These are phyloP conservation scores for Aspergillus homomorphus DNA, from an alignment of 495 filamentous ascomycete genomes.

Conservation along the genomic window DNA sequence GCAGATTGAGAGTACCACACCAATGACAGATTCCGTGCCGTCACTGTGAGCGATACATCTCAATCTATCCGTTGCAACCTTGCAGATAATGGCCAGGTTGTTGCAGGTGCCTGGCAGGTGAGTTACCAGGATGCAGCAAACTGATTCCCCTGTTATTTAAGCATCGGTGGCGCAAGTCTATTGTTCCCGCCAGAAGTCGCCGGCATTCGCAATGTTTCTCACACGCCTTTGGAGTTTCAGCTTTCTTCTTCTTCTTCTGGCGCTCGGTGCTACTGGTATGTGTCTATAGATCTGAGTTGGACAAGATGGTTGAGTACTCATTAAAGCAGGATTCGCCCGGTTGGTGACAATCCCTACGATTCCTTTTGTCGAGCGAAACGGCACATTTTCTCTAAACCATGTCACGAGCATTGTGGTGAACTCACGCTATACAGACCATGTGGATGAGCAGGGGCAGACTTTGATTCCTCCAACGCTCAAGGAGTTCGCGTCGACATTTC, in stretches of 20 bases:
- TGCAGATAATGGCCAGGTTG: neutral
- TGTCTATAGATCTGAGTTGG: neutral
- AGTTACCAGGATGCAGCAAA: neutral
- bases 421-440: slow-evolving; percentile 29
- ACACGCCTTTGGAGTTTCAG: neutral
- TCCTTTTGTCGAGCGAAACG: slow-evolving; percentile 31
- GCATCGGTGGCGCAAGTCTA: neutral
- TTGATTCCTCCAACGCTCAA: slow-evolving; percentile 46
- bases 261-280: neutral
- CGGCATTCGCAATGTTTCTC: neutral
- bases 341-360: slow-evolving; percentile 32
- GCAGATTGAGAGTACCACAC: neutral
- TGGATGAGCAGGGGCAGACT: slow-evolving; percentile 42
- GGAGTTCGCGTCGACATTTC: slow-evolving; percentile 43
- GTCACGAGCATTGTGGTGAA: slow-evolving; percentile 42
- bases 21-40: neutral
- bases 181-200: neutral
- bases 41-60: neutral
- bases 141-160: neutral
- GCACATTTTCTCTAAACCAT: slow-evolving; percentile 25
- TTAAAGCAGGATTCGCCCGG: slow-evolving; percentile 3
- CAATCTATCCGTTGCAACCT: neutral
- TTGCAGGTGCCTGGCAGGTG: neutral
- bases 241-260: neutral
- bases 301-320: neutral